Base-by-base conservation (phyloP, 352 stramenopile species). In the Phytophthora boehmeriae region DNA sequence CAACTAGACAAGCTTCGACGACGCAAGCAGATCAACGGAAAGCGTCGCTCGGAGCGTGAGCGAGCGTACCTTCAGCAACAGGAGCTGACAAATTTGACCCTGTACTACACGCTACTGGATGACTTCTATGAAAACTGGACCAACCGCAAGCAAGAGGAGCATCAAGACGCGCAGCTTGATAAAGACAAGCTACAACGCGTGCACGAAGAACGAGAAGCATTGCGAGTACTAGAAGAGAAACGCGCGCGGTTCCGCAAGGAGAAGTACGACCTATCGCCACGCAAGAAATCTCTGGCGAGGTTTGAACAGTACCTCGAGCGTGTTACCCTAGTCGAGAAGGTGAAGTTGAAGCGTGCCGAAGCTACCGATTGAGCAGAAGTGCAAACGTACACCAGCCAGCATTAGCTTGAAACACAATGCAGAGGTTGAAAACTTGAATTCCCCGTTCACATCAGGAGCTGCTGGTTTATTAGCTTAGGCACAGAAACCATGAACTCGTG, bases 71-170 rank as follows among this genome's bases (percentile, higher is more conserved):
- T 86, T 4, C 50, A 82, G 43, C 51, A 82, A 39, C 50, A 71
- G 30, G 78, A 88, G 30, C 46, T 73, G 9, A 46, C 63, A 8
- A 88, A 92, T 27, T 54, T 90, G 22, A 65, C 67, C 17, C 62
- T 81, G 34, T 90, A 92, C 52, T 92, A 87, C 52, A 23, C 49
- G 8, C 46, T 89, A 5, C 51, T 92, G 27, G 80, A 92, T 54
- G 75, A 83, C 13, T 90, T 84, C 46, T 89, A 87, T 54, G 78
- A 90, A 19, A 66, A 81, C 41, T 92, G 83, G 80, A 68, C 80
- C 0, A 46, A 66, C 11, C 61, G 58, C 17, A 81, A 82, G 45
- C 71, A 59, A 2, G 49, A 83, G 6, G 61, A 66, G 20, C 63
- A 82, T 16, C 27, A 74, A 39, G 68, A 84, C 32, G 53, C 52